Conservation (phyloP, 352 stramenopile species). For the Lagenidium giganteum region DNA sequence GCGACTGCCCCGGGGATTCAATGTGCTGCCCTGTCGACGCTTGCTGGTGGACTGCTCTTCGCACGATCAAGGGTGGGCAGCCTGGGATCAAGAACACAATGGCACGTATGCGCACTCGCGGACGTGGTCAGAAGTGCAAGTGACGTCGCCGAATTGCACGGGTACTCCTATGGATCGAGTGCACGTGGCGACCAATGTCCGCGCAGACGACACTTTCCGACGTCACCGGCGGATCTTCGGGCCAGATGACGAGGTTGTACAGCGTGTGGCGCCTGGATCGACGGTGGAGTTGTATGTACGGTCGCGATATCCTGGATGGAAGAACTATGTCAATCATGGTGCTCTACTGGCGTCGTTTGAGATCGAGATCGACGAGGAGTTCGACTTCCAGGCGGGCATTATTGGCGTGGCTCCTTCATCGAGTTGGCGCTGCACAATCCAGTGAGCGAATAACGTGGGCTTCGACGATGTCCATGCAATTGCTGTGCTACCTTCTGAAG, state of each 20-base stretch:
- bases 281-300: constrained; percentile 48
- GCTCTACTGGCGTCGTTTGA: constrained; percentile 32
- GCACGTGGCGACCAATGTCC: constrained; percentile 43
- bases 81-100: no score
- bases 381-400: no score
- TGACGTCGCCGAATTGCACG: constrained; percentile 16
- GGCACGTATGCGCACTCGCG: constrained; percentile 47
- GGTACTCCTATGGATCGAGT: constrained; percentile 20
- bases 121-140: constrained; percentile 61
- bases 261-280: constrained; percentile 32
- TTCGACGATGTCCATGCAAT: no score
- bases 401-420: no score
- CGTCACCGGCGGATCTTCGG: constrained; percentile 55
- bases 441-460: no score
- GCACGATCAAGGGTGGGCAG: constrained; percentile 76
- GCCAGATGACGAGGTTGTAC: constrained; percentile 22
- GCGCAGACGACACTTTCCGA: constrained; percentile 31
- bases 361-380: constrained; percentile 9
- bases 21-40: no score
- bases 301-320: constrained; percentile 56
- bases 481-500: no score
- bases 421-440: no score
- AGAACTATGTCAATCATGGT: constrained; percentile 54
- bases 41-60: constrained; percentile 55
- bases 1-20: no score